Evolutionary conservation across 306 rosid genomes (phyloP).

Genomic region (Prosopis cineraria): DNA sequence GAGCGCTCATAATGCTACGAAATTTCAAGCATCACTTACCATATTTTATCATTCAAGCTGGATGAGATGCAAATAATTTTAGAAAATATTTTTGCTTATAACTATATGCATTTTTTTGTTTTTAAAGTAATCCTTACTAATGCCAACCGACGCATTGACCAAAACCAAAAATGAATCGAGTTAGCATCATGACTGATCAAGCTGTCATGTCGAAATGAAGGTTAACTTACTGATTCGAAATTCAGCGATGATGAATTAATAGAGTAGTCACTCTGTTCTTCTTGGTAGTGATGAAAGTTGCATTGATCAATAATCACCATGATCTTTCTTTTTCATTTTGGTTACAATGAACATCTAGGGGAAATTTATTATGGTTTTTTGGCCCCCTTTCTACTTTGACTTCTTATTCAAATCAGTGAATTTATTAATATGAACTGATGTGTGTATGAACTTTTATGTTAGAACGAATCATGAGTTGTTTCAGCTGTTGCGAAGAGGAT

Average conservation of each 20-base stretch:
- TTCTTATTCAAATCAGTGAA: not conserved
- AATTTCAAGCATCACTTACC: slow-evolving; percentile 28
- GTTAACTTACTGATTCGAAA: slow-evolving; percentile 21
- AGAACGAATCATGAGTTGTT: slow-evolving; percentile 72
- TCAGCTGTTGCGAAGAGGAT: slow-evolving; percentile 75
- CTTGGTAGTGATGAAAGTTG: slow-evolving; percentile 16
- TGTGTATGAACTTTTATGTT: slow-evolving; percentile 17
- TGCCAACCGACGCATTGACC: slow-evolving; percentile 6
- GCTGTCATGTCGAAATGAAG: slow-evolving; percentile 24
- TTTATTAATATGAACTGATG: slow-evolving; percentile 26
- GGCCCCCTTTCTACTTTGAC: not conserved
- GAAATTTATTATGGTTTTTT: not conserved
- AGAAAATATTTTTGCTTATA: not conserved
- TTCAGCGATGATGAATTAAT: not conserved
- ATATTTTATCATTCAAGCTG: slow-evolving; percentile 5
- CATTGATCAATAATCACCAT: not conserved
- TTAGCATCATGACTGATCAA: slow-evolving; percentile 8
- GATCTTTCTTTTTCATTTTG: not conserved
- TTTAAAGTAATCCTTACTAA: not conserved
- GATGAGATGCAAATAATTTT: slow-evolving; percentile 18
- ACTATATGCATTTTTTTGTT: not conserved
- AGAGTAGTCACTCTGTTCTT: not conserved
- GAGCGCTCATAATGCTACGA: slow-evolving; percentile 7
- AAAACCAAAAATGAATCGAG: not conserved
- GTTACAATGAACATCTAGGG: slow-evolving; percentile 10